Evolutionary conservation across 2,329 filamentous ascomycete genomes (phyloP), one percentile per base, ranked within the genome.

Genomic region (Fusarium cicatricum): DNA sequence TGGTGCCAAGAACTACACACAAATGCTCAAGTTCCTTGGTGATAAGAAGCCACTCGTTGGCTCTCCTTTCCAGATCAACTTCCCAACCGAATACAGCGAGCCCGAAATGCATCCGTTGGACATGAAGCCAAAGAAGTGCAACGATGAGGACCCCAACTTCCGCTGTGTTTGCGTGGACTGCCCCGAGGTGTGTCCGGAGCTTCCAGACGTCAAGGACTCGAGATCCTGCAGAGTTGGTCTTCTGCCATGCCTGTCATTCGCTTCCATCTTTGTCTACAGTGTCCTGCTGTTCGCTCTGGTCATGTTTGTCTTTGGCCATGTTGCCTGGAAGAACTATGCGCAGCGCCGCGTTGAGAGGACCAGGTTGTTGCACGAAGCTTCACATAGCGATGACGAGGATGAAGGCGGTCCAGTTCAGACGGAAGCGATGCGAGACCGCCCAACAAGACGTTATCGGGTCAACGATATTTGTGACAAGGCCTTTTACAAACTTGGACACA

Each of bases 1-100:
- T 14, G 93, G 94, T 14, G 95, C 95, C 11, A 94, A 93, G 75
- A 91, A 97, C 72, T 96, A 94, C 73, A 86, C 87, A 0, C 85
- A 90, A 36, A 90, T 99, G 66, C 78, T 99, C 64, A 94, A 93
- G 70, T 99, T 98, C 68, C 77, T 99, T 29, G 95, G 95, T 14
- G 89, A 97, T 74, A 94, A 97, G 80, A 96, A 96, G 74, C 82
- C 88, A 2, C 62, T 77, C 17, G 83, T 94, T 17, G 96, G 96
- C 4, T 98, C 94, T 52, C 95, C 95, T 0, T 99, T 99, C 75
- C 95, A 99, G 78, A 97, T 99, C 78, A 96, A 99, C 79, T 99
- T 95, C 68, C 94, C 85, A 10, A 78, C 74, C 10, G 74, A 83
- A 8, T 85, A 87, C 60, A 74, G 81, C 11, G 85, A 91, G 42